These are phyloP conservation scores for Pascua sp. DNA, from an alignment of 1,284 basidiomycete genomes.

Conservation along the genomic window DNA sequence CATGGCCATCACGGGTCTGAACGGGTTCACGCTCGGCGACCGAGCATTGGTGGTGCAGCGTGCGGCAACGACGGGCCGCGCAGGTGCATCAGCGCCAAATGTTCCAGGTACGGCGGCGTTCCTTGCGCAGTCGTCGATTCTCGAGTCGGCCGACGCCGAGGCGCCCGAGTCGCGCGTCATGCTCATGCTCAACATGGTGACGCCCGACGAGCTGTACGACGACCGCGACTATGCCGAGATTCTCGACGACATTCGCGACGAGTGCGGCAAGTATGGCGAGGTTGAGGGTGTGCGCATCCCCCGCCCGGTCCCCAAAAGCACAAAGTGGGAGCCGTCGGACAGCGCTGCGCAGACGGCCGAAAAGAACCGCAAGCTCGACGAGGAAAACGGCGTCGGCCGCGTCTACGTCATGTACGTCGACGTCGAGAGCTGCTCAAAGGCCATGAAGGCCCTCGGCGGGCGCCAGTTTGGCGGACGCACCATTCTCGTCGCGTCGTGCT, in stretches of 20 bases:
- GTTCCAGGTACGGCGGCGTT: conserved; percentile 42
- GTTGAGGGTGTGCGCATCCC: conserved; percentile 87
- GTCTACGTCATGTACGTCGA: conserved; percentile 84
- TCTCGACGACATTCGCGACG: conserved; percentile 90
- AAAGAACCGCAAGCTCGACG: conserved; percentile 63
- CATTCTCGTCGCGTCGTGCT: conserved; percentile 57
- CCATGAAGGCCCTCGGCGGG: conserved; percentile 80
- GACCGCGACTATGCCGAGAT: conserved; percentile 93
- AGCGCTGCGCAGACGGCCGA: conserved; percentile 54
- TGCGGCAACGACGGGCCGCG: conserved; percentile 55
- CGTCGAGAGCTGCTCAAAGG: conserved; percentile 61
- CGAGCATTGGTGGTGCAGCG: conserved; percentile 94
- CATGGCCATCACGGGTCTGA: conserved; percentile 90
- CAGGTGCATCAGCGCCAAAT: conserved; percentile 34
- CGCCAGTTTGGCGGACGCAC: conserved; percentile 87
- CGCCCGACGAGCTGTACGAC: conserved; percentile 82
- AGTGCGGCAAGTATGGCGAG: conserved; percentile 75
- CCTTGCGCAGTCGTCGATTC: conserved; percentile 67
- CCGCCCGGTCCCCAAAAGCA: conserved; percentile 69
- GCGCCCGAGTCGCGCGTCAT: conserved; percentile 69
- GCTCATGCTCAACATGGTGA: conserved; percentile 99
- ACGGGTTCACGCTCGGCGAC: conserved; percentile 97
- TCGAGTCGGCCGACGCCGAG: conserved; percentile 58
- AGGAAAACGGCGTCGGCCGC: conserved; percentile 84
- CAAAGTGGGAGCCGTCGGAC: conserved; percentile 68